Conservation (phyloP, 129 eudicot genomes). For the Centaurea solstitialis region DNA sequence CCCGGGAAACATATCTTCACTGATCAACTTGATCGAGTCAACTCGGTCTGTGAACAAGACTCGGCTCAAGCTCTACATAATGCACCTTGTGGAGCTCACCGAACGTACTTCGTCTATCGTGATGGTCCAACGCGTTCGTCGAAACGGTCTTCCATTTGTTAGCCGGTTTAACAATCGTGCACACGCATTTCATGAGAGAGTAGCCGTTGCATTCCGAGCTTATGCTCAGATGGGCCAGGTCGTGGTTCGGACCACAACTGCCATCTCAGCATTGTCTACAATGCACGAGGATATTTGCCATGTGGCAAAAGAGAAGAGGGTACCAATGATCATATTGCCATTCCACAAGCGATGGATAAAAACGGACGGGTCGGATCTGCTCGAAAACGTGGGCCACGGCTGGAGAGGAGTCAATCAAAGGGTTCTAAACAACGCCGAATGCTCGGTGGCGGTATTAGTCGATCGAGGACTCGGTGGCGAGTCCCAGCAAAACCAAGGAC, state of each 20-base stretch:
- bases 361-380: slow-evolving; percentile 47
- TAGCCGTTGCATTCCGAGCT: slow-evolving; percentile 63
- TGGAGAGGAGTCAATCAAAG: slow-evolving; percentile 84
- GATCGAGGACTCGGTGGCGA: slow-evolving; percentile 67
- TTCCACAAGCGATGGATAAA: slow-evolving; percentile 77
- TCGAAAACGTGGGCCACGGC: slow-evolving; percentile 67
- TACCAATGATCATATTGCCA: slow-evolving; percentile 65
- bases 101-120: slow-evolving; percentile 83
- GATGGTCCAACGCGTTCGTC: slow-evolving; percentile 68
- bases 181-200: slow-evolving; percentile 52
- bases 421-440: slow-evolving; percentile 60
- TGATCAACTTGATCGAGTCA: slow-evolving; percentile 64
- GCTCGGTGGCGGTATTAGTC: slow-evolving; percentile 78
- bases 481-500: slow-evolving; percentile 26
- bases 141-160: slow-evolving; percentile 70
- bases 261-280: slow-evolving; percentile 63
- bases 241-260: slow-evolving; percentile 62
- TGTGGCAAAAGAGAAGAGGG: slow-evolving; percentile 68
- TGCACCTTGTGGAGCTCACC: slow-evolving; percentile 84
- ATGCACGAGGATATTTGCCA: slow-evolving; percentile 91
- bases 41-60: slow-evolving; percentile 55
- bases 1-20: slow-evolving; percentile 64
- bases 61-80: slow-evolving; percentile 63
- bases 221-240: slow-evolving; percentile 65
- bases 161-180: slow-evolving; percentile 38